These are phyloP conservation scores for Tylopilus intermedius DNA, from an alignment of 768 basidiomycete genomes.

Conservation along the genomic window DNA sequence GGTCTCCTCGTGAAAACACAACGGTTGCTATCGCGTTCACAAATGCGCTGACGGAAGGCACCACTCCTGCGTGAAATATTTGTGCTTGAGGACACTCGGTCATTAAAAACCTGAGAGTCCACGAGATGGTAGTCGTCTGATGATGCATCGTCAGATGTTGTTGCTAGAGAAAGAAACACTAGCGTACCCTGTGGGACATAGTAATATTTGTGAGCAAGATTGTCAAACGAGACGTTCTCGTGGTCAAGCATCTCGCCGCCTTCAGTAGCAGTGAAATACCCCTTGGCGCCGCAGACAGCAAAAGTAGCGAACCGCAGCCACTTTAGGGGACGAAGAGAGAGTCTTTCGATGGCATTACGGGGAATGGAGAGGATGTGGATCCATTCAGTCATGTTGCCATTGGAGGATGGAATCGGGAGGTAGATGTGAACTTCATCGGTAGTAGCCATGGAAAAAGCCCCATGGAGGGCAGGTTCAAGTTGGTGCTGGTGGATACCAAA, in stretches of 20 bases:
- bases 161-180: not conserved
- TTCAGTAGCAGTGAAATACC: not conserved
- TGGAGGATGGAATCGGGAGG: no score
- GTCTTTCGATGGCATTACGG: no score
- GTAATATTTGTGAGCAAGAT: not conserved
- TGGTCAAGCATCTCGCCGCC: not conserved
- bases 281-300: no score
- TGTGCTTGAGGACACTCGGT: not conserved
- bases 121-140: not conserved
- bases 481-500: no score
- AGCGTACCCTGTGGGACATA: not conserved
- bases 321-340: no score
- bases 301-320: no score
- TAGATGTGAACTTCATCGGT: no score
- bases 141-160: not conserved
- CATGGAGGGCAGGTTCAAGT: no score
- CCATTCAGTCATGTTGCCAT: no score
- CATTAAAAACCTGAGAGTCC: not conserved
- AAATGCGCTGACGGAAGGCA: not conserved
- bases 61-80: not conserved
- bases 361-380: no score
- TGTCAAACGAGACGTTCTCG: not conserved
- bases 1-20: not conserved
- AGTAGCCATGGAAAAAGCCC: no score
- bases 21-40: not conserved